Evolutionary conservation across 2,329 filamentous ascomycete genomes (phyloP).

Genomic region (Microdochium bolleyi): DNA sequence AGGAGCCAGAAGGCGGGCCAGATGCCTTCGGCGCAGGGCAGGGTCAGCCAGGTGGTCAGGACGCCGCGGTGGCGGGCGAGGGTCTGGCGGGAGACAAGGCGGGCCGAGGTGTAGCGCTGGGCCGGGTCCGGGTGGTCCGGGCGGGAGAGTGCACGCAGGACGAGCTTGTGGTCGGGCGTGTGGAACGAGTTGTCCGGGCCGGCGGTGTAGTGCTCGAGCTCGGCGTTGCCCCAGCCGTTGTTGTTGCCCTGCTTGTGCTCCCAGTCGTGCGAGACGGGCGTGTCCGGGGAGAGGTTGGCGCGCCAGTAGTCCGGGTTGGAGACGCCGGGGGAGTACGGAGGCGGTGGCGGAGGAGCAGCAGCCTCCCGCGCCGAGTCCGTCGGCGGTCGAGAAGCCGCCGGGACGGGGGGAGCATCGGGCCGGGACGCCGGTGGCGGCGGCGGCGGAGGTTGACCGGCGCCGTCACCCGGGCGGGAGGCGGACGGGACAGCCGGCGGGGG

Average conservation of each 20-base stretch:
- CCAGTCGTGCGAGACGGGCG: conserved; percentile 41
- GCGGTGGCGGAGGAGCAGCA: no score
- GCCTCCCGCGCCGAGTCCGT: no score
- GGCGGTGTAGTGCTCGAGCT: conserved; percentile 49
- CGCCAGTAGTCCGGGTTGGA: conserved; percentile 36
- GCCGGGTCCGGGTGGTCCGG: conserved; percentile 21
- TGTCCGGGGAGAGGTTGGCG: conserved; percentile 36
- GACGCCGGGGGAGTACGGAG: conserved; percentile 4
- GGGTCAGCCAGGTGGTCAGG: conserved; percentile 39
- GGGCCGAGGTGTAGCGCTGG: conserved; percentile 44
- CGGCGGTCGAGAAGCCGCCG: no score
- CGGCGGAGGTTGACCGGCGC: neutral
- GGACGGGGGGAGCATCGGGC: neutral
- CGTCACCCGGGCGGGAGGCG: conserved; percentile 7
- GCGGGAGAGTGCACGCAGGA: conserved; percentile 41
- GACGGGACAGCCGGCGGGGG: conserved; percentile 11
- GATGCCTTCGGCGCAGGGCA: conserved; percentile 46
- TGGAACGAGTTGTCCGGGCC: conserved; percentile 43
- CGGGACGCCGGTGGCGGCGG: neutral
- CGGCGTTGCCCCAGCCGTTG: conserved; percentile 52
- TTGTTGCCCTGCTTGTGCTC: conserved; percentile 45
- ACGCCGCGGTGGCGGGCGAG: conserved; percentile 42
- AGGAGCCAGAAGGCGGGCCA: conserved; percentile 58
- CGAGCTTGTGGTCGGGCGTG: conserved; percentile 39
- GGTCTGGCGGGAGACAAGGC: conserved; percentile 43